Evolutionary conservation across 441 rosid genomes (phyloP).

Genomic region (Croton setiger): DNA sequence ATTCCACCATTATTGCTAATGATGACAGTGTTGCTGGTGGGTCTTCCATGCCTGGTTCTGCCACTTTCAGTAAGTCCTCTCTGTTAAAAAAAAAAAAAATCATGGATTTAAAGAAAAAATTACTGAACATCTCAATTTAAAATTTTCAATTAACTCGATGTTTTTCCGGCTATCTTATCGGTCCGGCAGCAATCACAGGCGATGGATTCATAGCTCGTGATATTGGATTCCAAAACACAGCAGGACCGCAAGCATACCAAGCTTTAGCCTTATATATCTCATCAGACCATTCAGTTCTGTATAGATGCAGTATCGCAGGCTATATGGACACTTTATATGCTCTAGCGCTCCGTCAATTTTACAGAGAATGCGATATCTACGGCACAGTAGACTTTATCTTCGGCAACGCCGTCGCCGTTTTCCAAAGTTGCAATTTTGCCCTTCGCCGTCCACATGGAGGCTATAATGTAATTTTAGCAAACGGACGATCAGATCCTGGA

Average conservation of each 20-base stretch:
- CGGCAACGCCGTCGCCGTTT: conserved; percentile 77
- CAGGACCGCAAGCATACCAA: conserved; percentile 63
- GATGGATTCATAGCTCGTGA: conserved; percentile 71
- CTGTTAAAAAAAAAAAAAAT: not conserved
- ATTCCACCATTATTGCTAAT: conserved; percentile 51
- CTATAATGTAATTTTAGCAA: conserved; percentile 54
- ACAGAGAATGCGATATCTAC: conserved; percentile 67
- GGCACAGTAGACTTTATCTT: conserved; percentile 79
- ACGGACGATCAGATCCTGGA: conserved; percentile 55
- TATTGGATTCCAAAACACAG: conserved; percentile 75
- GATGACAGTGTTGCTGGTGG: conserved; percentile 54
- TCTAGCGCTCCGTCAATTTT: conserved; percentile 65
- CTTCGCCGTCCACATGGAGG: conserved; percentile 38
- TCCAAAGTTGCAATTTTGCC: conserved; percentile 54
- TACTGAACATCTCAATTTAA: no score
- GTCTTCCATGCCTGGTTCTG: conserved; percentile 51
- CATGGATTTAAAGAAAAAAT: not conserved
- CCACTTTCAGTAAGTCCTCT: conserved; percentile 63
- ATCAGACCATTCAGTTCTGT: conserved; percentile 65
- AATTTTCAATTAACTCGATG: no score
- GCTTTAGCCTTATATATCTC: conserved; percentile 61
- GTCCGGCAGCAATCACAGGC: conserved; percentile 55
- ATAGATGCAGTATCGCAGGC: conserved; percentile 68
- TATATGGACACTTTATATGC: conserved; percentile 80
- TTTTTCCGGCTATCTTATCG: not conserved